These are phyloP conservation scores for Populus hybrid DNA, from an alignment of 441 rosid species.

Conservation along the genomic window DNA sequence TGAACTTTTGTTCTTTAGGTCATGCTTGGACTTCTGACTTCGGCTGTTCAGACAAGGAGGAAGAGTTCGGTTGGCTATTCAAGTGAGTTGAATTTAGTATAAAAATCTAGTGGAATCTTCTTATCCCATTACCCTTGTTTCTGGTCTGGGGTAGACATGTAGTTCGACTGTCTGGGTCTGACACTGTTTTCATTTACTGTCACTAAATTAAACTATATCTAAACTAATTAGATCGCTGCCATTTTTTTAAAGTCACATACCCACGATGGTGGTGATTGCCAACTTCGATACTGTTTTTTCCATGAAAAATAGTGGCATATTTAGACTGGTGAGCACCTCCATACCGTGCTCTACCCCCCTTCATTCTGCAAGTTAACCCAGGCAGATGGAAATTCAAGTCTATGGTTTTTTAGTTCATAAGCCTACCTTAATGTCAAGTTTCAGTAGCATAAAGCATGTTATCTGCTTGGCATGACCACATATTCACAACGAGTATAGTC, in stretches of 20 bases:
- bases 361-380: background rate
- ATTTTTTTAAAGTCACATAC: background rate
- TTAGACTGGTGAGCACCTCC: too few relatives aligned
- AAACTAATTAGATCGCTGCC: background rate
- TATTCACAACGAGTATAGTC: too few relatives aligned
- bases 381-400: background rate
- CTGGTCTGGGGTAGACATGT: too few relatives aligned
- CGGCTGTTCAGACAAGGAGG: constrained; percentile 84
- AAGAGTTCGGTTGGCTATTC: constrained; percentile 86
- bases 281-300: too few relatives aligned
- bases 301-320: too few relatives aligned
- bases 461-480: background rate
- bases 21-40: constrained; percentile 96
- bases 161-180: too few relatives aligned
- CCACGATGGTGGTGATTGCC: background rate
- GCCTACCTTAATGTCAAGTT: too few relatives aligned
- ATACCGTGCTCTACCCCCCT: too few relatives aligned
- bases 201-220: background rate
- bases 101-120: background rate
- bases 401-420: too few relatives aligned
- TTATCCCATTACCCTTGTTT: background rate
- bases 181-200: background rate
- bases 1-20: constrained; percentile 39
- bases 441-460: background rate
- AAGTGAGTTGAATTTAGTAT: constrained; percentile 34